Evolutionary conservation across 441 rosid species (phyloP).

Genomic region (Viola pubescens): DNA sequence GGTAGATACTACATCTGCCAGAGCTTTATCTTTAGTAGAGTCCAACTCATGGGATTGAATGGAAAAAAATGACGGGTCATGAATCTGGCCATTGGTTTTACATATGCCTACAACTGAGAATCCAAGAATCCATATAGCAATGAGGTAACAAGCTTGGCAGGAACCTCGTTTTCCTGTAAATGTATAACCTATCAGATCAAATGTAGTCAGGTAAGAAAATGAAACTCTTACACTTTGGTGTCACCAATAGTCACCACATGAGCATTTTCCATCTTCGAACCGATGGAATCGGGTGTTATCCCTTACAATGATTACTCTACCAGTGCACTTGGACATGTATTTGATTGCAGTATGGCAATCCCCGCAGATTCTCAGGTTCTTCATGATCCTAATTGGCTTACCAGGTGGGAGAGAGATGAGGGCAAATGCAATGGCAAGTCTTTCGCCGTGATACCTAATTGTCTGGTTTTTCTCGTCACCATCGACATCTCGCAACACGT

Average conservation of each 20-base stretch:
- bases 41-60: too few species aligned
- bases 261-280: constrained; percentile 67
- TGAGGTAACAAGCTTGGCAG: too few species aligned
- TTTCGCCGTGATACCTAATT: constrained; percentile 74
- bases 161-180: too few species aligned
- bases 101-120: too few species aligned
- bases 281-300: constrained; percentile 75
- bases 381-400: constrained; percentile 67
- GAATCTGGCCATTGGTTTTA: too few species aligned
- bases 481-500: constrained; percentile 60
- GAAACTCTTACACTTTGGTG: neutral
- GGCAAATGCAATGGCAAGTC: constrained; percentile 78
- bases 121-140: too few species aligned
- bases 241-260: constrained; percentile 82
- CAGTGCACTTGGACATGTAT: constrained; percentile 58
- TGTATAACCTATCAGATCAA: too few species aligned
- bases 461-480: constrained; percentile 57
- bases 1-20: too few species aligned
- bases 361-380: constrained; percentile 79
- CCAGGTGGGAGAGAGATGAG: constrained; percentile 46
- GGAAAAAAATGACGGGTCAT: too few species aligned
- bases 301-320: constrained; percentile 65
- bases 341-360: constrained; percentile 83
- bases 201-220: too few species aligned
- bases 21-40: too few species aligned